Conservation (phyloP, 2,329 filamentous ascomycete genomes). For the Aureobasidium namibiae region DNA sequence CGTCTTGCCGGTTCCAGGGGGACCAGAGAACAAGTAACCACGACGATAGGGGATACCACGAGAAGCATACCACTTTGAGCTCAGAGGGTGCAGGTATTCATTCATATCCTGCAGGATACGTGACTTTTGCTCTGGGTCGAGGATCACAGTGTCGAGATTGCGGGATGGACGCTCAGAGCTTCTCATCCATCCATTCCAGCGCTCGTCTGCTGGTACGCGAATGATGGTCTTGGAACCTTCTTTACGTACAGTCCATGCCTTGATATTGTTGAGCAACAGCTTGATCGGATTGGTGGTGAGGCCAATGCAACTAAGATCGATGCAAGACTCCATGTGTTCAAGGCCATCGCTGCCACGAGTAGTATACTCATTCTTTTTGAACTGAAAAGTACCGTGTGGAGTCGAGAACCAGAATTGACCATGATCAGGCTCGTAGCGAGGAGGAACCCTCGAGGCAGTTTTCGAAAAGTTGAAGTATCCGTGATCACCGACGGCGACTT, state of each 20-base stretch:
- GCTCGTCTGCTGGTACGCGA: conserved; percentile 32
- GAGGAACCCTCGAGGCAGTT: conserved; percentile 40
- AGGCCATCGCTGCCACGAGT: neutral
- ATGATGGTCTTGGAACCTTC: conserved; percentile 38
- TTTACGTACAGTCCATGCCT: conserved; percentile 35
- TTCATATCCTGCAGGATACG: conserved; percentile 64
- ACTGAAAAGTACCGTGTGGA: conserved; percentile 22
- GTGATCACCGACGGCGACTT: conserved; percentile 30
- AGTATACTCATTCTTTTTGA: neutral
- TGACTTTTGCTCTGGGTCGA: conserved; percentile 59
- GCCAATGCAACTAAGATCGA: conserved; percentile 40
- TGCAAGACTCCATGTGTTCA: neutral
- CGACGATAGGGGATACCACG: conserved; percentile 78
- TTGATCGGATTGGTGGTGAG: conserved; percentile 42
- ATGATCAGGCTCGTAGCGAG: conserved; percentile 42
- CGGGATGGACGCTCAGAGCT: conserved; percentile 52
- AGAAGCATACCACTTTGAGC: conserved; percentile 72
- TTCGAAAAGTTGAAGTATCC: conserved; percentile 43
- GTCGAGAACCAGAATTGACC: conserved; percentile 34
- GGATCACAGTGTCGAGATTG: conserved; percentile 66
- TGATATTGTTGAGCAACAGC: conserved; percentile 36
- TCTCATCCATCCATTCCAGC: conserved; percentile 32
- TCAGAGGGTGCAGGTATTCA: conserved; percentile 65
- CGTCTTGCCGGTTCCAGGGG: conserved; percentile 36
- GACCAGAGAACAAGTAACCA: conserved; percentile 74